phyloP scores from a whole-genome alignment of 2,329 filamentous ascomycete species.

The Sporothrix brasiliensis region DNA sequence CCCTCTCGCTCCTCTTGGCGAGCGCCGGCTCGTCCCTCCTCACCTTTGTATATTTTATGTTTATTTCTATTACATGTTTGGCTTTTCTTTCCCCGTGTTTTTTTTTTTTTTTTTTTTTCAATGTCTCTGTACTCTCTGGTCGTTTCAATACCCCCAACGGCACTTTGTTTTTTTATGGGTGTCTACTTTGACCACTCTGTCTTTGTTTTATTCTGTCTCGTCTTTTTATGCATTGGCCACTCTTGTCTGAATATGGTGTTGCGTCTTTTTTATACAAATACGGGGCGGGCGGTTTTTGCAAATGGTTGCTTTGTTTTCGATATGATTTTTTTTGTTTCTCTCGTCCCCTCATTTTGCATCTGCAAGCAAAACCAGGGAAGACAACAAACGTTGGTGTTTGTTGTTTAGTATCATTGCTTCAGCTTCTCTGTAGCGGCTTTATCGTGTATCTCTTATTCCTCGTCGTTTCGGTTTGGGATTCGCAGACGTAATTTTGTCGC shows the following conservation, averaged over 20 bases:
- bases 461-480: background rate
- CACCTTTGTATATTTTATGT: constrained; percentile 9
- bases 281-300: background rate
- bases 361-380: background rate
- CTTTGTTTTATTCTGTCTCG: background rate
- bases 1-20: background rate
- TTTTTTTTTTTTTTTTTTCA: constrained; percentile 1
- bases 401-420: background rate
- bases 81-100: background rate
- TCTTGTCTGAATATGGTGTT: constrained; percentile 11
- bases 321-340: background rate
- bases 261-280: background rate
- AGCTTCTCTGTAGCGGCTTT: background rate
- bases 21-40: background rate
- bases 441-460: background rate
- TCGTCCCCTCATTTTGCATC: background rate
- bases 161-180: constrained; percentile 2
- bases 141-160: constrained; percentile 30
- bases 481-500: background rate
- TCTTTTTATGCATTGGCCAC: background rate
- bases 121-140: constrained; percentile 11
- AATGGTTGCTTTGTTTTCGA: background rate
- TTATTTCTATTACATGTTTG: constrained; percentile 11
- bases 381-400: background rate
- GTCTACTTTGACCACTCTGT: constrained; percentile 11